These are phyloP conservation scores for Mycena latifolia DNA, from an alignment of 768 basidiomycete species.

Conservation along the genomic window DNA sequence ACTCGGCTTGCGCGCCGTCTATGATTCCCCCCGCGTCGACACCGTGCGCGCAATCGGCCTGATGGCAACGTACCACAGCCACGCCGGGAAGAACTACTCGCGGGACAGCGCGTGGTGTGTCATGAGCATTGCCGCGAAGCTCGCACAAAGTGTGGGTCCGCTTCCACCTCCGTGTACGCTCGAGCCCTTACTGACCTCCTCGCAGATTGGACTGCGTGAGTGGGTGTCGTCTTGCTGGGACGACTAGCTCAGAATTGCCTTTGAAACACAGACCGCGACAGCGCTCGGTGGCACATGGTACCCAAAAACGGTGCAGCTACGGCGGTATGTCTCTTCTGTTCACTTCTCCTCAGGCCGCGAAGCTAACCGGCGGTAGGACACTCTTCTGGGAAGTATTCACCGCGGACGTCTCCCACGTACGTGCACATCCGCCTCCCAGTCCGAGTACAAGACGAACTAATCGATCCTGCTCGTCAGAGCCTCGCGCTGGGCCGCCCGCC, in stretches of 20 bases:
- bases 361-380: slow-evolving; percentile 32
- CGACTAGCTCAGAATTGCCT: background rate
- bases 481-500: slow-evolving; percentile 56
- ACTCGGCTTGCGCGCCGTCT: slow-evolving; percentile 62
- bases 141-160: slow-evolving; percentile 64
- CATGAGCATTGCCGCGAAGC: slow-evolving; percentile 68
- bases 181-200: background rate
- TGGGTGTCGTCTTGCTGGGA: slow-evolving; percentile 11
- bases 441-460: no score
- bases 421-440: slow-evolving; percentile 32
- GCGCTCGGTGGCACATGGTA: slow-evolving; percentile 56
- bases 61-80: slow-evolving; percentile 67
- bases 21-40: slow-evolving; percentile 66
- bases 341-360: background rate
- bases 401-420: slow-evolving; percentile 52
- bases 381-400: slow-evolving; percentile 56
- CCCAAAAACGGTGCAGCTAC: slow-evolving; percentile 49
- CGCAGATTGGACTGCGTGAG: slow-evolving; percentile 59
- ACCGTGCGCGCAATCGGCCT: slow-evolving; percentile 72
- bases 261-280: slow-evolving; percentile 51
- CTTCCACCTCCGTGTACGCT: slow-evolving; percentile 3
- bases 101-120: slow-evolving; percentile 64
- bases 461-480: slow-evolving; percentile 38
- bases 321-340: slow-evolving; percentile 29
- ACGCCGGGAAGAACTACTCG: slow-evolving; percentile 65